Conservation (phyloP, 371 early-diverging fungal genomes). For the Cladochytrium tenue region DNA sequence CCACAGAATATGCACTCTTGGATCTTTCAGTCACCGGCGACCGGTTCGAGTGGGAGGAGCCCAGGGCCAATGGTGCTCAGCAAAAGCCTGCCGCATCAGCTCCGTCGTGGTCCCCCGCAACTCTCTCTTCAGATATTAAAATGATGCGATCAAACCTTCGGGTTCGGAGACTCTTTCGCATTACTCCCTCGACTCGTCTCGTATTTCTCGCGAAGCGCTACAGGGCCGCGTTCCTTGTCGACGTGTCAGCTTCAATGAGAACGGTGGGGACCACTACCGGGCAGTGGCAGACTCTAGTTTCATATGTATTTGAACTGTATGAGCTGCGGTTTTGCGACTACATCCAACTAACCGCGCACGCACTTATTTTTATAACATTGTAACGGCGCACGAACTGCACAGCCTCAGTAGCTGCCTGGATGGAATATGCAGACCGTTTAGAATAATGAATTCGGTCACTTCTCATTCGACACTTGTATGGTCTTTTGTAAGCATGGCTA, state of each 20-base stretch:
- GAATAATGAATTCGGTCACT: constrained; percentile 25
- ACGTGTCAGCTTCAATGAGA: constrained; percentile 70
- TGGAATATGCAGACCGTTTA: constrained; percentile 39
- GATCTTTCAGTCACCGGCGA: background rate
- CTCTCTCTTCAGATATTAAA: background rate
- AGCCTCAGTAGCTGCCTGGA: constrained; percentile 49
- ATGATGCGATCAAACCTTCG: too few relatives aligned
- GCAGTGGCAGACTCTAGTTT: constrained; percentile 37
- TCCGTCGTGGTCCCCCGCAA: constrained; percentile 3
- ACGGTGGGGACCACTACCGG: constrained; percentile 58
- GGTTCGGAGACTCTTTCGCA: constrained; percentile 17
- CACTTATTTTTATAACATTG: background rate
- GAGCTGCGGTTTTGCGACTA: background rate
- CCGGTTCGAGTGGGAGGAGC: background rate
- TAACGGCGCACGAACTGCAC: background rate
- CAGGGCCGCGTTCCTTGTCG: constrained; percentile 68
- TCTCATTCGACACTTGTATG: too few relatives aligned
- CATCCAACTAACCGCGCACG: too few relatives aligned
- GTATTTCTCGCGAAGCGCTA: constrained; percentile 58
- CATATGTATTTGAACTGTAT: constrained; percentile 48
- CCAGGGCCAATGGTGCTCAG: too few relatives aligned
- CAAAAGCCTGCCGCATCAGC: too few relatives aligned
- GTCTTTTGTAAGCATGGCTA: too few relatives aligned
- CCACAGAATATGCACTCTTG: background rate
- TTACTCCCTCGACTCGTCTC: constrained; percentile 72